phyloP scores from a whole-genome alignment of 495 filamentous ascomycete genomes.

The Penicillium lividum region DNA sequence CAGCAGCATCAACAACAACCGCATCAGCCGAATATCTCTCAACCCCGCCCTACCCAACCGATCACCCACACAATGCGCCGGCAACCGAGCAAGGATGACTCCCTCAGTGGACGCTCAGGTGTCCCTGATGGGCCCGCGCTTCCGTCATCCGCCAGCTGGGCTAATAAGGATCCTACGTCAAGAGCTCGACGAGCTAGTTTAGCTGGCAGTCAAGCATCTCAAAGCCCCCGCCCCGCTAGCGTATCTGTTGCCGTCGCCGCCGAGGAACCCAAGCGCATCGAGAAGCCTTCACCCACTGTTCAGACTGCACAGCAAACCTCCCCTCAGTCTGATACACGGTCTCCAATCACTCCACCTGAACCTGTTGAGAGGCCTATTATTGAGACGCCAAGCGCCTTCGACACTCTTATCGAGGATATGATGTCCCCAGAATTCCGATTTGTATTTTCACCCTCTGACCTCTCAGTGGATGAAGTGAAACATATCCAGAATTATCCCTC shows the following conservation, averaged over 20 bases:
- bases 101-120: conserved; percentile 55
- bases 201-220: conserved; percentile 72
- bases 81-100: conserved; percentile 74
- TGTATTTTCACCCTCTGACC: conserved; percentile 53
- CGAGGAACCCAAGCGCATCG: conserved; percentile 40
- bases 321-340: conserved; percentile 24
- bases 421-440: conserved; percentile 61
- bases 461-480: conserved; percentile 55
- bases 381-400: conserved; percentile 38
- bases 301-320: conserved; percentile 30
- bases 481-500: conserved; percentile 67
- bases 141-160: conserved; percentile 93
- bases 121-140: conserved; percentile 77
- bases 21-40: conserved; percentile 26
- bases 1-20: no score
- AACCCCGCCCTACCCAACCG: conserved; percentile 39
- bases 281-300: conserved; percentile 33
- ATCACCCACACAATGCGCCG: conserved; percentile 72
- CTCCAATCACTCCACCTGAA: conserved; percentile 18
- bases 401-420: conserved; percentile 53
- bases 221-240: conserved; percentile 74
- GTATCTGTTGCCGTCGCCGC: conserved; percentile 54
- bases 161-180: conserved; percentile 68
- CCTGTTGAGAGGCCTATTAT: conserved; percentile 23
- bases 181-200: conserved; percentile 73